Percentiles rank a stretch among this genome's conserved stretches.
Conservation (phyloP, 495 filamentous ascomycete species). For the Xylaria venustula region DNA sequence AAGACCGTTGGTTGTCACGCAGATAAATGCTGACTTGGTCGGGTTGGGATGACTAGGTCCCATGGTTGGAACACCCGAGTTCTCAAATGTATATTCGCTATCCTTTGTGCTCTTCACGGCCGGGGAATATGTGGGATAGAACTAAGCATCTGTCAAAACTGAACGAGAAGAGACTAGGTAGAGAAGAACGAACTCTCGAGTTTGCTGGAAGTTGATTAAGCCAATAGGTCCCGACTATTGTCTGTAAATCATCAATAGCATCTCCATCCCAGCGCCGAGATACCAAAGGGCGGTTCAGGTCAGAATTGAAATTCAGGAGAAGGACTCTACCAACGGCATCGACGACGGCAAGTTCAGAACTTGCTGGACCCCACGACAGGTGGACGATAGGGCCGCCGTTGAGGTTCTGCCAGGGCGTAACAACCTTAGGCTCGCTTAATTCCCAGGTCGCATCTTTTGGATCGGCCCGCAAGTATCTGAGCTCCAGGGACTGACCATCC, state of each 20-base stretch:
- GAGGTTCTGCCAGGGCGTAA: slow-evolving; percentile 33
- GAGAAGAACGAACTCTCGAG: slow-evolving; percentile 16
- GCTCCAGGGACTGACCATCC: slow-evolving; percentile 65
- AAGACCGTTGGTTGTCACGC: slow-evolving; percentile 66
- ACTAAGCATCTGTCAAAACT: slow-evolving; percentile 17
- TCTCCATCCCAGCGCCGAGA: slow-evolving; percentile 57
- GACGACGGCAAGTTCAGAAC: slow-evolving; percentile 69
- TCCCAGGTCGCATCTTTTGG: slow-evolving; percentile 72
- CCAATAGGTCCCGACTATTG: slow-evolving; percentile 85
- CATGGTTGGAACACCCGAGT: slow-evolving; percentile 49
- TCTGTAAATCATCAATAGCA: slow-evolving; percentile 65
- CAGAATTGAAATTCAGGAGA: slow-evolving; percentile 60
- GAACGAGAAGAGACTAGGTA: not conserved
- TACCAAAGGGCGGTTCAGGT: slow-evolving; percentile 63
- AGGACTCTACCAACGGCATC: slow-evolving; percentile 72
- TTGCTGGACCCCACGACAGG: slow-evolving; percentile 74
- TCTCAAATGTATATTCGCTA: slow-evolving; percentile 46
- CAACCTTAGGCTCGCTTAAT: slow-evolving; percentile 59
- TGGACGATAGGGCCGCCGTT: slow-evolving; percentile 62
- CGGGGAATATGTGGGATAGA: slow-evolving; percentile 38
- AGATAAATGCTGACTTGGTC: slow-evolving; percentile 66
- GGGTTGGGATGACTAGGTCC: slow-evolving; percentile 67
- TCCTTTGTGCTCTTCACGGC: slow-evolving; percentile 39
- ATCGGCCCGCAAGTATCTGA: slow-evolving; percentile 69
- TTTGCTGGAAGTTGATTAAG: slow-evolving; percentile 35